Evolutionary conservation across 306 rosid genomes (phyloP).

Genomic region (Vachellia collinsii): DNA sequence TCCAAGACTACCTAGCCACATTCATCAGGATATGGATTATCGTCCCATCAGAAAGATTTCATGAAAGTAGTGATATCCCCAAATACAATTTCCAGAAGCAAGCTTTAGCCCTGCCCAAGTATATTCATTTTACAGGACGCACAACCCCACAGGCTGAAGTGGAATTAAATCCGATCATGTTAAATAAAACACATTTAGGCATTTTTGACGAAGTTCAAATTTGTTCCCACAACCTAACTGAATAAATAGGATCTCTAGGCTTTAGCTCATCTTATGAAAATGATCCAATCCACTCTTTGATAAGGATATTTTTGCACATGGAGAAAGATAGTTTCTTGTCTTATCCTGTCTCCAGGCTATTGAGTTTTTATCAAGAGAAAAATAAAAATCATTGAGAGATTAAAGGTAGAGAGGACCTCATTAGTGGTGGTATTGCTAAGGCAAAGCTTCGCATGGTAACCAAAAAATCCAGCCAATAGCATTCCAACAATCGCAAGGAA

Average conservation of each 20-base stretch:
- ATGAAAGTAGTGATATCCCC: conserved; percentile 1
- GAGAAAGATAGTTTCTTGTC: neutral
- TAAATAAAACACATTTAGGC: neutral
- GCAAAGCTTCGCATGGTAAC: conserved; percentile 91
- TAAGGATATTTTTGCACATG: conserved; percentile 9
- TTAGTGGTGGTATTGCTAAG: conserved; percentile 89
- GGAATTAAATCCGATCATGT: conserved; percentile 8
- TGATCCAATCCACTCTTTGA: neutral
- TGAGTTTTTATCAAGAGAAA: neutral
- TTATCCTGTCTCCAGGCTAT: neutral
- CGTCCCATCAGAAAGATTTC: neutral
- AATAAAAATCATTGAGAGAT: conserved; percentile 25
- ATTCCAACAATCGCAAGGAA: conserved; percentile 81
- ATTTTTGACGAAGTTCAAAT: conserved; percentile 4
- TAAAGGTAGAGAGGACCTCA: conserved; percentile 60
- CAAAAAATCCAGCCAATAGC: conserved; percentile 82
- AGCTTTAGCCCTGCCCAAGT: conserved; percentile 17
- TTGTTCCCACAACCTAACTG: neutral
- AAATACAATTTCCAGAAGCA: neutral
- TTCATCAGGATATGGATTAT: conserved; percentile 1
- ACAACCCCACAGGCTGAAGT: conserved; percentile 18
- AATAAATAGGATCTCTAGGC: neutral
- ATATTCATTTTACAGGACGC: neutral
- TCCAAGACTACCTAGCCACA: neutral
- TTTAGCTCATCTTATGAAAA: conserved; percentile 7